Evolutionary conservation across 164 flowering plant genomes (phyloP), one percentile per base, ranked within the genome.

Genomic region (Piper betle): DNA sequence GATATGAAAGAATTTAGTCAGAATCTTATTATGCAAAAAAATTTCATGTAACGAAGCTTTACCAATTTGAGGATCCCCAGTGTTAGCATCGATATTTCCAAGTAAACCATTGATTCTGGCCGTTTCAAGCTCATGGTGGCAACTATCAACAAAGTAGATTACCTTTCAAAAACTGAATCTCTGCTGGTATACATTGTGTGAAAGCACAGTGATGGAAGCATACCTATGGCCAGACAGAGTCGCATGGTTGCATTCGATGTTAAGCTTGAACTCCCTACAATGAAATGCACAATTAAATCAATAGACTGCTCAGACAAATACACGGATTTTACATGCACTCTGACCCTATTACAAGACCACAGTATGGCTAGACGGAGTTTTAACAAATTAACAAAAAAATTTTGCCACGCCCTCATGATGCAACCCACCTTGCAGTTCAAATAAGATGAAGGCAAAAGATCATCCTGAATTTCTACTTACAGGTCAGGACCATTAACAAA

Each of bases 41-140:
- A 18, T 55, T 20, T n/a, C 33, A 52, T 37, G 12, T 19, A 43
- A 33, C 20, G 33, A 25, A 59, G 15, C 13, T 7, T 17, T 87
- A 90, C 98, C 97, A 67, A 80, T 75, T 66, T 93, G 99, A 66
- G 99, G 96, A 68, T 90, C 99, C 0, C 99, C 99, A 59, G 85
- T 80, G 78, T 93, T 93, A 8, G 99, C 97, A 69, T 93, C 99
- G 69, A 93, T 79, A 58, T 86, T 93, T 69, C 99, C 99, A 6
- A 93, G 85, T 68, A 90, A 59, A 33, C 95, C 99, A 76, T 84
- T 82, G 59, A 90, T 79, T 77, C 99, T 86, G 61, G 97, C 99
- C 59, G 99, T 93, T 74, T 93, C 99, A 68, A 93, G 91, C 70
- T 93, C 99, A 73, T 93, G 99, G 71, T 86, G 95, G 60, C 99